Evolutionary conservation across 176 grass and related monocot genomes (phyloP), one percentile per base, ranked within the genome.

Genomic region (Eleusine coracana): DNA sequence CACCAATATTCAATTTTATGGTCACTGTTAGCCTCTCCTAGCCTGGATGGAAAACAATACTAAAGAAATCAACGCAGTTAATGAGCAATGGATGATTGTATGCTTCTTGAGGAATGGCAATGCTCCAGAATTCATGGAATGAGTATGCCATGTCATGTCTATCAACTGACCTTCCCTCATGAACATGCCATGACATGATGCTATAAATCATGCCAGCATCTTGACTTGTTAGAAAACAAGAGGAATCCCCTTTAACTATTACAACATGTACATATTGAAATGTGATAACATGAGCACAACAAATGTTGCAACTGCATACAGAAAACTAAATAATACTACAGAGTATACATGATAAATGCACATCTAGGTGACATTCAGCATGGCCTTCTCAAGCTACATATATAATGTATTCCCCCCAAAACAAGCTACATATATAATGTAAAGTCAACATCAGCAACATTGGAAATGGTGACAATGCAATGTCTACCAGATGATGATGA

Each of bases 121-220:
- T 82, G 79, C 74, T 82, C 84, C 88, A 41, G 54, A 27, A 65
- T 79, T 71, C 52, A 84, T 58, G 62, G 79, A 83, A 92, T 89
- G 74, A 80, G 60, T 81, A 87, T 92, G 84, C 23, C 77, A 92
- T 92, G 84, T 29, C 87, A 92, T 92, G 77, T 73, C 67, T 93
- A 90, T 31, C 51, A 80, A 83, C 7, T 75, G 51, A 83, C 61
- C 77, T 79, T 61, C 70, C 79, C 63, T 83, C 61, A 63, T 80
- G 77, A 91, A 82, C 45, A 96, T 93, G 93, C 68, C 90, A 90
- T 92, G 90, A 79, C 79, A 95, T 95, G 85, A 90, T 88, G 73
- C 67, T 66, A 91, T 86, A 84, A 89, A 70, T 59, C 88, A 85
- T 71, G 66, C 48, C 17, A 82, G 66, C 55, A 70, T 75, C n/a